A percentile compares a stretch with the other conserved stretches of the same genome.
These are phyloP conservation scores for Sporothrix sp. DNA, from an alignment of 2,329 filamentous ascomycete genomes.

Conservation along the genomic window DNA sequence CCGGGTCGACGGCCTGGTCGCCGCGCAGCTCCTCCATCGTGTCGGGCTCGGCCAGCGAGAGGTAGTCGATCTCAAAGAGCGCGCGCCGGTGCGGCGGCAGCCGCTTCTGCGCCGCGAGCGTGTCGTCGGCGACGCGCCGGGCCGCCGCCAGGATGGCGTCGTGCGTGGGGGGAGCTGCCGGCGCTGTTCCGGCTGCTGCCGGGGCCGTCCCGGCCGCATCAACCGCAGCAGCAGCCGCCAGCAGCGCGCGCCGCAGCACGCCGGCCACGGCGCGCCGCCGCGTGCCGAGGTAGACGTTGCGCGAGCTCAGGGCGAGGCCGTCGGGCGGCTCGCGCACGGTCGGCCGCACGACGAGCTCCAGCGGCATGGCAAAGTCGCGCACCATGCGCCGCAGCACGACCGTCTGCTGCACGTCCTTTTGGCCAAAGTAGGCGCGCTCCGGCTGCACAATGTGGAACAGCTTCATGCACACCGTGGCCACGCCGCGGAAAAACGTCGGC, in stretches of 20 bases:
- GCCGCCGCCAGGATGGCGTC: conserved; percentile 65
- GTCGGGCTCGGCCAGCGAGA: conserved; percentile 79
- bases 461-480: conserved; percentile 94
- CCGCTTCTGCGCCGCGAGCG: conserved; percentile 51
- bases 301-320: conserved; percentile 80
- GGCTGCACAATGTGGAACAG: conserved; percentile 74
- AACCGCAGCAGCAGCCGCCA: conserved; percentile 52
- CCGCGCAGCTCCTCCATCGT: conserved; percentile 67
- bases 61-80: conserved; percentile 77
- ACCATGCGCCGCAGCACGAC: conserved; percentile 83
- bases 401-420: conserved; percentile 96
- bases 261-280: conserved; percentile 62
- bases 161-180: conserved; percentile 35
- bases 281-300: conserved; percentile 84
- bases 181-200: no score
- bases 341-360: conserved; percentile 60
- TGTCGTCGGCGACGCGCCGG: conserved; percentile 44
- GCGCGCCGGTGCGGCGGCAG: conserved; percentile 53
- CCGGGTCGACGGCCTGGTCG: conserved; percentile 46
- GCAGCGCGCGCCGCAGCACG: conserved; percentile 60
- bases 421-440: conserved; percentile 81
- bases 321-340: conserved; percentile 66
- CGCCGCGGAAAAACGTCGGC: conserved; percentile 92
- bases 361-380: conserved; percentile 73
- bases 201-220: conserved; percentile 22